phyloP scores from a whole-genome alignment of 768 basidiomycete species.

The Rhizopogon salebrosus region DNA sequence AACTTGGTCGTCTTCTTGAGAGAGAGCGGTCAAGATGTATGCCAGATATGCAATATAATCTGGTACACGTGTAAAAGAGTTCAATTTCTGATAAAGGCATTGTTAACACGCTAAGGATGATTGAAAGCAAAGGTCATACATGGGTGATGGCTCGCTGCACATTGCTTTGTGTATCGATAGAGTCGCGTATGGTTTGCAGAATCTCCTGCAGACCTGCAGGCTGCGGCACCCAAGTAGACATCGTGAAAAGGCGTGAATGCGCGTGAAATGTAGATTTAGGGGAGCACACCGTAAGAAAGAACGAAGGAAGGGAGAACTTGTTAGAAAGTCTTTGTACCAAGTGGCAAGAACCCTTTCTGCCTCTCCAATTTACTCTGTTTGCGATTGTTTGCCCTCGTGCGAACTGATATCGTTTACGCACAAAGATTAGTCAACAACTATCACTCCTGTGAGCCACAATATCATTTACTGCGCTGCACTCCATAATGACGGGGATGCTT shows the following conservation, averaged over 20 bases:
- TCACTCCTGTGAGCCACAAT: too few species aligned
- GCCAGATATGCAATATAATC: slow-evolving; percentile 96
- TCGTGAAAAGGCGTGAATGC: slow-evolving; percentile 35
- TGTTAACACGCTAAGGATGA: slow-evolving; percentile 16
- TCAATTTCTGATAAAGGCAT: slow-evolving; percentile 62
- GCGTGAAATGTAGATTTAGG: slow-evolving; percentile 13
- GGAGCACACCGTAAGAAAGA: slow-evolving; percentile 28
- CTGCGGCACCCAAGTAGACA: slow-evolving; percentile 79
- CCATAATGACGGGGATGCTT: too few species aligned
- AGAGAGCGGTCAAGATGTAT: slow-evolving; percentile 80
- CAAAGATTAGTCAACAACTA: background rate
- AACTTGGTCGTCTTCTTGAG: slow-evolving; percentile 86
- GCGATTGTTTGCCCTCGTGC: slow-evolving; percentile 22
- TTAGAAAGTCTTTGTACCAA: background rate
- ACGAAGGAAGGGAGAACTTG: slow-evolving; percentile 7
- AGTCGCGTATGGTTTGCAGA: slow-evolving; percentile 85
- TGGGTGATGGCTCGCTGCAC: slow-evolving; percentile 78
- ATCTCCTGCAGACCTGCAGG: slow-evolving; percentile 88
- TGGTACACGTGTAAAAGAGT: slow-evolving; percentile 79
- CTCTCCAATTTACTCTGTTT: slow-evolving; percentile 28
- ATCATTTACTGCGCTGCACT: too few species aligned
- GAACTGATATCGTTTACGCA: slow-evolving; percentile 26
- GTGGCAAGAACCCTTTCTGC: slow-evolving; percentile 9
- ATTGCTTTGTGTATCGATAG: slow-evolving; percentile 72
- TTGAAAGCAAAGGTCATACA: slow-evolving; percentile 39